Base-by-base conservation (phyloP, 108 stramenopile genomes). In the Cyclotella atomus region DNA sequence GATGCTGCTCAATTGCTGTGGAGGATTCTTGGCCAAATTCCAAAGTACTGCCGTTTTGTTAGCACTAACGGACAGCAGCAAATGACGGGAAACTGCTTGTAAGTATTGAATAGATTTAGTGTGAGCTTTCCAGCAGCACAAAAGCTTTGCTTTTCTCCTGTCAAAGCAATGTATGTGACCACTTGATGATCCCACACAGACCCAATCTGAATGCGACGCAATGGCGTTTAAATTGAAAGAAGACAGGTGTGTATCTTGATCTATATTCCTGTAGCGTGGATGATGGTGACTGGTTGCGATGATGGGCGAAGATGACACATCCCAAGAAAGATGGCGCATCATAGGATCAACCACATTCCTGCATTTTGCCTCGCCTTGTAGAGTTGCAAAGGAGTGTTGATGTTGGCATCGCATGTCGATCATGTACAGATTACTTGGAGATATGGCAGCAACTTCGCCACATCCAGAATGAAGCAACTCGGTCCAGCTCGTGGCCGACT, bases 81-180 rank as follows among this genome's bases (percentile, higher is more conserved):
- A 43, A 35, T 67, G 41, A 23, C 74, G 33, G 15, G 74, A 75
- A 30, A 75, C 57, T 59, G 65, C 65, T 2, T 67, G 56, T 7
- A 75, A 19, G 47, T 67, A 75, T 21, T 66, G 56, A 8, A 75
- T 43, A 35, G 74, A 28, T 55, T 75, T 75, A 10, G 38, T 44
- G 24, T 75, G 74, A 28, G 59, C 74, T 17, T 66, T 75, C 74
- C 74, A 75, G 49, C 74, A 75, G 38, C 28, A 32, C 14, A 67
- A 55, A 21, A 75, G 32, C 57, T 66, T 75, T 19, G 65, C 41
- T 30, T 43, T 19, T 16, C 74, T 35, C 0, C 74, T 65, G 52
- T 75, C 74, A 45, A 67, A 67, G 65, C 52, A 47, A 41, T 75
- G 74, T 36, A 75, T 67, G 43, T 75, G 74, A 6, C 74, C 74